phyloP scores from a whole-genome alignment of 805 yeast species.

The Pichia deserticola region DNA sequence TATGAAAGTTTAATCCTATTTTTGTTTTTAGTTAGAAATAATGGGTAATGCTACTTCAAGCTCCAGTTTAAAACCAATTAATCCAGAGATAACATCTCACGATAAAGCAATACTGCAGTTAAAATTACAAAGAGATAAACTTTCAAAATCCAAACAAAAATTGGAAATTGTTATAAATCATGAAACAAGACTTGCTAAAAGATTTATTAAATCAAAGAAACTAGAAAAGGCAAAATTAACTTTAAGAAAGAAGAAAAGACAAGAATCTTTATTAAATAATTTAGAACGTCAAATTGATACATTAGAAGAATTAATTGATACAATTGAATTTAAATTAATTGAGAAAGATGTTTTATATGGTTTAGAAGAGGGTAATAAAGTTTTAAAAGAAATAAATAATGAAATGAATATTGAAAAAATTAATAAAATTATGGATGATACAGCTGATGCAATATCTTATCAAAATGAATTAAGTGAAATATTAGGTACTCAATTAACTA shows the following conservation, averaged over 20 bases:
- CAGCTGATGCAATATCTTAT: constrained; percentile 71
- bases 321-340: constrained; percentile 81
- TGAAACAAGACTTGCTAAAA: constrained; percentile 56
- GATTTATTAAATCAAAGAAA: constrained; percentile 46
- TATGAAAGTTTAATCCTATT: too few species aligned
- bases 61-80: neutral
- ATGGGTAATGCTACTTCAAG: constrained; percentile 28
- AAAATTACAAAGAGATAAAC: constrained; percentile 80
- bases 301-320: constrained; percentile 68
- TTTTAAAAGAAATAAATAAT: constrained; percentile 64
- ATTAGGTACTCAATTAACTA: constrained; percentile 36
- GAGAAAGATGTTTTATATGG: constrained; percentile 83
- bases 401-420: constrained; percentile 74
- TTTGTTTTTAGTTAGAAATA: neutral
- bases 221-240: constrained; percentile 59
- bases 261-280: constrained; percentile 58
- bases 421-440: constrained; percentile 77
- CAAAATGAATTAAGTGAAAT: constrained; percentile 66
- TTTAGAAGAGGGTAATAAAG: constrained; percentile 69
- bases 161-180: constrained; percentile 48
- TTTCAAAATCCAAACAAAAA: constrained; percentile 62
- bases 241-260: constrained; percentile 73
- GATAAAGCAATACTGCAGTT: constrained; percentile 83
- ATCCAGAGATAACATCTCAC: constrained; percentile 64
- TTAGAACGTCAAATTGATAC: constrained; percentile 75